Evolutionary conservation across 768 basidiomycete genomes (phyloP).

Genomic region (Coprinellus micaceus): DNA sequence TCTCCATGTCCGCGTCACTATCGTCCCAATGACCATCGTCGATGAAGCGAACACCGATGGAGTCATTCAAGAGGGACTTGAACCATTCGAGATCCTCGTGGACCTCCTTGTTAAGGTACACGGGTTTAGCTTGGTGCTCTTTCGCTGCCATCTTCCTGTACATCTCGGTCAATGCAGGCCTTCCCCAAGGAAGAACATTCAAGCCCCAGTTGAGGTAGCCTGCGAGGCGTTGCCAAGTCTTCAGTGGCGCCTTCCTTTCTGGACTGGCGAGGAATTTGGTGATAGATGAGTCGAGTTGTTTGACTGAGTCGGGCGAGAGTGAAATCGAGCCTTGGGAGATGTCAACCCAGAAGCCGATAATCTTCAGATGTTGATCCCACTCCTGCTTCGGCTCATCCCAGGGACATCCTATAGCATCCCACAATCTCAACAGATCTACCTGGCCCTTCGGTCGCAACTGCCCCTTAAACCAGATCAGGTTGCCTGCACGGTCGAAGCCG

Average conservation of each 20-base stretch:
- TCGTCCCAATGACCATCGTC: conserved; percentile 13
- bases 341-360: conserved; percentile 36
- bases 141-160: conserved; percentile 13
- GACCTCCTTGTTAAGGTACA: conserved; percentile 15
- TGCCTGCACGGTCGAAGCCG: conserved; percentile 18
- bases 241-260: neutral
- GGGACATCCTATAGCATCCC: conserved; percentile 13
- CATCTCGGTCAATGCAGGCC: conserved; percentile 12
- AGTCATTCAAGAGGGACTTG: neutral
- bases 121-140: neutral
- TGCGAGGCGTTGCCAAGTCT: conserved; percentile 4
- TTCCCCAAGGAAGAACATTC: conserved; percentile 14
- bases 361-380: conserved; percentile 19
- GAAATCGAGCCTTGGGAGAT: conserved; percentile 21
- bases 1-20: conserved; percentile 15
- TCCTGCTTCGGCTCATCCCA: conserved; percentile 27
- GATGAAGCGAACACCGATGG: conserved; percentile 17
- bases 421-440: conserved; percentile 18
- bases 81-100: conserved; percentile 16
- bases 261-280: conserved; percentile 16
- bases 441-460: conserved; percentile 16
- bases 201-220: conserved; percentile 14
- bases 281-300: conserved; percentile 15
- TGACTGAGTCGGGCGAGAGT: conserved; percentile 14
- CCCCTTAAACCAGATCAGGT: conserved; percentile 19